Evolutionary conservation across 2,329 filamentous ascomycete genomes (phyloP).

Genomic region (Tolypocladium paradoxum): DNA sequence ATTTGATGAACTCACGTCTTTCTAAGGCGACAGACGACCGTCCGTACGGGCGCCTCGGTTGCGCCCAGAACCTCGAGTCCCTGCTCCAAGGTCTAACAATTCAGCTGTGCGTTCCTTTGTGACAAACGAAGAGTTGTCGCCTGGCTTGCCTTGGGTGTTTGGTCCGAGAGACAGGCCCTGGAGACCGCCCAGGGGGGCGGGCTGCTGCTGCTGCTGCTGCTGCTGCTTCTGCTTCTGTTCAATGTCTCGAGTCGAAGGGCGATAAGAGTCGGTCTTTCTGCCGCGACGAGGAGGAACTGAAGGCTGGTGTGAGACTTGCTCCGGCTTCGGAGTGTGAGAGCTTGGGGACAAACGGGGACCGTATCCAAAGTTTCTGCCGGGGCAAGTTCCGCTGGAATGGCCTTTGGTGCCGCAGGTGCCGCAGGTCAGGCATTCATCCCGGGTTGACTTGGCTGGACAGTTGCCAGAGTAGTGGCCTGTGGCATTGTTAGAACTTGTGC

Average conservation of each 20-base stretch:
- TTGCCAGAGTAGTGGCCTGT: neutral
- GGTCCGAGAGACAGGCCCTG: no score
- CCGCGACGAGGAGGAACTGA: neutral
- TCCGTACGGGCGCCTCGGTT: neutral
- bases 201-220: neutral
- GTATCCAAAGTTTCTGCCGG: neutral
- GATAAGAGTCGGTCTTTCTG: neutral
- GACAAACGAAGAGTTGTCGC: no score
- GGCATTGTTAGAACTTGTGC: neutral
- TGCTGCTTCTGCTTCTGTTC: neutral
- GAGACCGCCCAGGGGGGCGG: neutral
- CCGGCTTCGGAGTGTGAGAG: neutral
- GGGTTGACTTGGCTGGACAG: neutral
- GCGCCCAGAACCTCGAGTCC: no score
- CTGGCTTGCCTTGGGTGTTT: neutral
- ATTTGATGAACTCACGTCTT: slow-evolving; percentile 8
- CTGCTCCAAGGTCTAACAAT: neutral
- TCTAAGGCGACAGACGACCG: slow-evolving; percentile 16
- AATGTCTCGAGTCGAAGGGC: neutral
- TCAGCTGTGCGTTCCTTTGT: neutral
- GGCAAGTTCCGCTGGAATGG: neutral
- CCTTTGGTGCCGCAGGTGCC: neutral
- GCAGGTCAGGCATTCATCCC: neutral
- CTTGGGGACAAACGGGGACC: neutral
- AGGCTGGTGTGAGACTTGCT: neutral